phyloP scores from a whole-genome alignment of 768 basidiomycete species.

The Termitomyces eurrhizus region DNA sequence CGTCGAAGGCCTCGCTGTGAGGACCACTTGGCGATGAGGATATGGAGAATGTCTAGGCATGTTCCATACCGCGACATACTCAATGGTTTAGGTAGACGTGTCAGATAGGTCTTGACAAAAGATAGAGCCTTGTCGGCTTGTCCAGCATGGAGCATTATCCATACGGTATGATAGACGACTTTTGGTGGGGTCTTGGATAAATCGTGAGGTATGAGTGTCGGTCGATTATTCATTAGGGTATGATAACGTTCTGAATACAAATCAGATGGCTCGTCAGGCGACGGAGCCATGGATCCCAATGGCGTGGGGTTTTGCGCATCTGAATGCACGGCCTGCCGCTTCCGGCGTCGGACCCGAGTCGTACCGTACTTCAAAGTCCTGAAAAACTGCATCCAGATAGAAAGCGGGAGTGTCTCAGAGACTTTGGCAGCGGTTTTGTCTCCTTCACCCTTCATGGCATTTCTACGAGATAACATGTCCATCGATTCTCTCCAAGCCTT shows the following conservation, averaged over 20 bases:
- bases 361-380: slow-evolving; percentile 36
- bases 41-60: slow-evolving; percentile 54
- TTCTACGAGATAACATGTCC: slow-evolving; percentile 12
- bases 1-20: slow-evolving; percentile 33
- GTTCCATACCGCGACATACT: slow-evolving; percentile 26
- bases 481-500: slow-evolving; percentile 49
- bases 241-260: slow-evolving; percentile 26
- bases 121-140: slow-evolving; percentile 35
- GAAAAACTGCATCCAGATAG: slow-evolving; percentile 40
- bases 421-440: slow-evolving; percentile 3
- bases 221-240: slow-evolving; percentile 38
- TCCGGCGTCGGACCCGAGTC: slow-evolving; percentile 19
- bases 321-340: background rate
- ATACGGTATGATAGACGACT: slow-evolving; percentile 41
- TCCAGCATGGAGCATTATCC: slow-evolving; percentile 39
- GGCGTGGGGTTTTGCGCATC: background rate
- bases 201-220: slow-evolving; percentile 30
- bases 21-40: slow-evolving; percentile 37
- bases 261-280: background rate
- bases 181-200: slow-evolving; percentile 34
- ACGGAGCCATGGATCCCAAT: background rate
- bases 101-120: slow-evolving; percentile 47
- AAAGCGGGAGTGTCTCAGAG: slow-evolving; percentile 17
- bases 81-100: slow-evolving; percentile 41
- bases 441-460: slow-evolving; percentile 1